Evolutionary conservation across 1,284 basidiomycete species (phyloP), one percentile per base, ranked within the genome.

Genomic region (Bjerkandera adusta): DNA sequence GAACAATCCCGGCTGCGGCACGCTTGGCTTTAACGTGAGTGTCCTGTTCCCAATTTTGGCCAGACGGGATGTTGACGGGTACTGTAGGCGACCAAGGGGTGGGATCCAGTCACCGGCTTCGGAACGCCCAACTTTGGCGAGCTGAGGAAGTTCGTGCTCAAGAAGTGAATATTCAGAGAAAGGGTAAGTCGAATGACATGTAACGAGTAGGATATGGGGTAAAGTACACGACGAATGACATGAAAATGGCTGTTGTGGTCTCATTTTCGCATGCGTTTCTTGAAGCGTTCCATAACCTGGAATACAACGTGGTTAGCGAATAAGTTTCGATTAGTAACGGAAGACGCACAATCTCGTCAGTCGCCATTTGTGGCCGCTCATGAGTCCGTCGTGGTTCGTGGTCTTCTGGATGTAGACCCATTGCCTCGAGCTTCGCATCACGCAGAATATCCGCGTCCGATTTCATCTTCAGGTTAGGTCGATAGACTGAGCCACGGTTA

Each of bases 371-470:
- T 16, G 73, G 71, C 50, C 79, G 73, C 34, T 83, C 79, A 18
- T 76, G 64, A n/a, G 76, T 71, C 52, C 69, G 69, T 37, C 74
- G 71, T 43, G 70, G 68, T 38, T 76, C 68, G 37, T 60, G 73
- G 21, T 64, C 79, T 50, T 78, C 74, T 3, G 80, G 73, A 12
- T 77, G 75, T 22, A 91, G 62, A 10, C 88, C 89, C 75, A 87
- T 85, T 0, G 90, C 90, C 58, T 90, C 86, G 33, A 89, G 68
- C 56, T 88, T 87, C 0, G 91, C 92, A 58, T 92, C 88, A 13
- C 87, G 81, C 50, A 95, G 70, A 39, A 93, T 92, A 39, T 92
- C 89, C 3, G 83, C 81, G 59, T 96, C 93, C 1, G 89, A 90
- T 55, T 87, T 92, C 45, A 84, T 76, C 54, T 79, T 81, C 48